phyloP scores from a whole-genome alignment of 257 asterid species.

The Penstemon eatonii region DNA sequence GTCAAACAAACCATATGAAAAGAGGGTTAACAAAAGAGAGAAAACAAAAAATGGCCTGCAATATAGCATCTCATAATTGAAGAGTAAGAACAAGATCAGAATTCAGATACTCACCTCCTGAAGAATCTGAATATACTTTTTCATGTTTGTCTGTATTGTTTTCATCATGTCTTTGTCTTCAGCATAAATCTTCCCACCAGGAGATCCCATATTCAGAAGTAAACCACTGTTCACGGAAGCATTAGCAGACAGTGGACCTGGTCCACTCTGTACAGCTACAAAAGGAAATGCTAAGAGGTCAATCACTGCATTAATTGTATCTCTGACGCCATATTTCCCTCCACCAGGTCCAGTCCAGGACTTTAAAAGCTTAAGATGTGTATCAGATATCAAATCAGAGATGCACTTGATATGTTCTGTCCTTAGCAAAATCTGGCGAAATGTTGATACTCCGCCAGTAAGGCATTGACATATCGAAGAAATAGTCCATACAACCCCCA shows the following conservation, averaged over 20 bases:
- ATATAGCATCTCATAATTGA: slow-evolving; percentile 5
- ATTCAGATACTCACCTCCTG: slow-evolving; percentile 62
- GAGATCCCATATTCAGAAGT: slow-evolving; percentile 93
- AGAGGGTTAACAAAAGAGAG: neutral
- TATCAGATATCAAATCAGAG: slow-evolving; percentile 63
- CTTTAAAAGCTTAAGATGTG: slow-evolving; percentile 74
- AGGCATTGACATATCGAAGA: slow-evolving; percentile 91
- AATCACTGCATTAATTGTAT: slow-evolving; percentile 68
- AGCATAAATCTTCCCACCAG: slow-evolving; percentile 86
- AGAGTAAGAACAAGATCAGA: slow-evolving; percentile 23
- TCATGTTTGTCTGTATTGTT: slow-evolving; percentile 81
- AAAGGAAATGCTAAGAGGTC: slow-evolving; percentile 95
- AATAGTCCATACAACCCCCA: slow-evolving; percentile 86
- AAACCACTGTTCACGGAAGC: slow-evolving; percentile 97
- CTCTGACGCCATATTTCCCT: slow-evolving; percentile 79
- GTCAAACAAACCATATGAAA: slow-evolving; percentile 3
- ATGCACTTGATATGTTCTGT: slow-evolving; percentile 66
- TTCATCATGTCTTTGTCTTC: slow-evolving; percentile 93
- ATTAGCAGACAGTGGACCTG: slow-evolving; percentile 80
- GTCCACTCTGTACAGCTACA: slow-evolving; percentile 81
- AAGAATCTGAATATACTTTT: slow-evolving; percentile 82
- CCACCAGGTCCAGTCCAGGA: slow-evolving; percentile 95
- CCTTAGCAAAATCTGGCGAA: slow-evolving; percentile 78
- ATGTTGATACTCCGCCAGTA: slow-evolving; percentile 83
- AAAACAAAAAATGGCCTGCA: neutral